Percentiles rank a stretch among this genome's conserved stretches.
These are phyloP conservation scores for Discostella stelligera DNA, from an alignment of 352 stramenopile genomes.

Conservation along the genomic window DNA sequence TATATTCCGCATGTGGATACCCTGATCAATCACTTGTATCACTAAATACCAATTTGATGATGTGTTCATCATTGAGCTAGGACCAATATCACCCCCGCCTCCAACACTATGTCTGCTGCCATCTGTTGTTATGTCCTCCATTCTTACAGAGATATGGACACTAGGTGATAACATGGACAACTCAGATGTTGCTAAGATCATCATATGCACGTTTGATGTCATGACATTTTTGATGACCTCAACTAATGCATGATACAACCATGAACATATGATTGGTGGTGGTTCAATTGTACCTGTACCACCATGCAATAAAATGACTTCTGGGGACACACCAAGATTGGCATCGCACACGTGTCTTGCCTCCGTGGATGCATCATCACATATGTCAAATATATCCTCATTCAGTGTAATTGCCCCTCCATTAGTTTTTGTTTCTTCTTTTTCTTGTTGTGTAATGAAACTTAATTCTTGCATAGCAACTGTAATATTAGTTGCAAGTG, in stretches of 20 bases:
- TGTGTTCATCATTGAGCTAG: neutral
- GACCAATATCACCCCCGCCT: too few relatives aligned
- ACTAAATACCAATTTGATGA: constrained; percentile 16
- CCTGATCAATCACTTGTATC: constrained; percentile 65
- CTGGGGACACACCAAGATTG: constrained; percentile 50
- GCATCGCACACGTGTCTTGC: constrained; percentile 71
- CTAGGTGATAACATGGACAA: neutral
- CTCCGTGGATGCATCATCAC: constrained; percentile 66
- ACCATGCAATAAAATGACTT: constrained; percentile 31
- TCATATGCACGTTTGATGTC: constrained; percentile 46
- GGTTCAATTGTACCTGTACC: constrained; percentile 12
- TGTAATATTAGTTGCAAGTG: constrained; percentile 60
- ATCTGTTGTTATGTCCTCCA: neutral
- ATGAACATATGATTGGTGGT: constrained; percentile 60
- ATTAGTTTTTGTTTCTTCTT: constrained; percentile 34
- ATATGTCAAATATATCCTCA: constrained; percentile 38
- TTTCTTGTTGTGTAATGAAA: constrained; percentile 16
- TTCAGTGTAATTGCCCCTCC: constrained; percentile 56
- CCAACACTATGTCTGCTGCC: neutral
- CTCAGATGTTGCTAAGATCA: neutral
- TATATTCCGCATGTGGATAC: constrained; percentile 47
- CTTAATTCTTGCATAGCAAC: constrained; percentile 72
- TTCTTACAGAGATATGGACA: neutral
- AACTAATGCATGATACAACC: constrained; percentile 72
- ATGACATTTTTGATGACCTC: constrained; percentile 79